phyloP scores from a whole-genome alignment of 116 monocot species.

The Iris pallida region DNA sequence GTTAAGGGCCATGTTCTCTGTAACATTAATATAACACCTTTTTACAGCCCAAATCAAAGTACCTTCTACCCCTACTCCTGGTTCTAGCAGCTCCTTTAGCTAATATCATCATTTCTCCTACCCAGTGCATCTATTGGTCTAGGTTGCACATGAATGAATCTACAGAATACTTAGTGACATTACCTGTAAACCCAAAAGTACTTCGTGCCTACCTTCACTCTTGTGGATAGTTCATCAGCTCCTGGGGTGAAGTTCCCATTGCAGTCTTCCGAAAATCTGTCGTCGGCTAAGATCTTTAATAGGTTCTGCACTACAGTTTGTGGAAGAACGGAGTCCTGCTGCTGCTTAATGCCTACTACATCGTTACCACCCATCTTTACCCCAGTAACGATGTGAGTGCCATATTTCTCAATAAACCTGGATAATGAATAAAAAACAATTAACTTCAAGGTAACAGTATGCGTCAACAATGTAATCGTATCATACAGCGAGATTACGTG shows the following conservation, averaged over 20 bases:
- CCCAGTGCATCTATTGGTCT: too few relatives aligned
- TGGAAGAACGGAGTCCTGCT: constrained; percentile 42
- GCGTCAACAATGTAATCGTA: too few relatives aligned
- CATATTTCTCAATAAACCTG: constrained; percentile 81
- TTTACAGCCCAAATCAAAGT: too few relatives aligned
- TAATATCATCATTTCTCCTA: too few relatives aligned
- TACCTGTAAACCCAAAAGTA: not conserved
- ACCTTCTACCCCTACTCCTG: too few relatives aligned
- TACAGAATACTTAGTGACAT: too few relatives aligned
- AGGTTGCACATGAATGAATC: too few relatives aligned
- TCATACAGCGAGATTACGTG: too few relatives aligned
- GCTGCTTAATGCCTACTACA: constrained; percentile 59
- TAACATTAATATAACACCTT: too few relatives aligned
- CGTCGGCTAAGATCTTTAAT: constrained; percentile 48
- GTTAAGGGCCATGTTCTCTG: too few relatives aligned
- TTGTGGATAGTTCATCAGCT: constrained; percentile 16
- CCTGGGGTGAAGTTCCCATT: constrained; percentile 11
- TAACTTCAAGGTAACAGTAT: too few relatives aligned
- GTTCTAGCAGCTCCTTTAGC: too few relatives aligned
- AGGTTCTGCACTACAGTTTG: constrained; percentile 48
- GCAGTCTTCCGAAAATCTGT: constrained; percentile 36
- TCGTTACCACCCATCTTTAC: constrained; percentile 72
- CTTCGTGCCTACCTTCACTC: constrained; percentile 23
- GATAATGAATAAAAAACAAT: constrained; percentile 2
- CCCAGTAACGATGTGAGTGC: constrained; percentile 54